Base-by-base conservation (phyloP, 257 asterid species). In the Parsonsia alboflavescens region DNA sequence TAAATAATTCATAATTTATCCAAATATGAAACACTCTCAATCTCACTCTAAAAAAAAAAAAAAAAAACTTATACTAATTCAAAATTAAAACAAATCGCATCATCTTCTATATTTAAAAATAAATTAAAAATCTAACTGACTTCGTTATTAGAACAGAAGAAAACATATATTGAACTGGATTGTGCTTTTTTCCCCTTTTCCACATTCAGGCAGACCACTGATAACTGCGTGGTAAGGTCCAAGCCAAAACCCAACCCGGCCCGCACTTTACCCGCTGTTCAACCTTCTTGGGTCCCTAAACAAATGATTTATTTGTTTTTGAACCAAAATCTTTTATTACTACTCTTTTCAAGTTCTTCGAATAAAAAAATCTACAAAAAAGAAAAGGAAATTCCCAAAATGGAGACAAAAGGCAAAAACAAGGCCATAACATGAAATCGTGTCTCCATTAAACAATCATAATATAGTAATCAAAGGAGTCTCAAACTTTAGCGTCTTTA, bases 371-470 rank as follows among this genome's bases (percentile, higher is more conserved):
- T 59, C 45, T 24, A 12, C 56, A 7, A 28, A 1, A 19, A 57
- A 16, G 61, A 73, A 54, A 41, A 19, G 6, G 19, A 59, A 59
- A 26, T 59, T 45, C 33, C 74, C 78, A 76, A 75, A 21, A 46
- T 64, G 79, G 81, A 76, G 81, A 79, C 86, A 76, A 79, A 72
- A 73, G 57, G 80, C 70, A 49, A 57, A 46, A 76, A 17, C 26
- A 63, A 76, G 71, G 79, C 26, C 69, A 46, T 33, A 8, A 44
- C 64, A 22, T 57, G 73, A 77, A 73, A 70, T 48, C 46, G 57
- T 71, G 75, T 66, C 76, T 54, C 69, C 28, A 73, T 75, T 83
- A 80, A 75, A 71, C 58, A 62, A 64, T 73, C 59, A 77, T 33
- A 33, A 33, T 36, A 71, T 70, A 45, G 15, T 62, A 39, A 74